Evolutionary conservation across 495 filamentous ascomycete genomes (phyloP).

Genomic region (Penicillium subrubescens): DNA sequence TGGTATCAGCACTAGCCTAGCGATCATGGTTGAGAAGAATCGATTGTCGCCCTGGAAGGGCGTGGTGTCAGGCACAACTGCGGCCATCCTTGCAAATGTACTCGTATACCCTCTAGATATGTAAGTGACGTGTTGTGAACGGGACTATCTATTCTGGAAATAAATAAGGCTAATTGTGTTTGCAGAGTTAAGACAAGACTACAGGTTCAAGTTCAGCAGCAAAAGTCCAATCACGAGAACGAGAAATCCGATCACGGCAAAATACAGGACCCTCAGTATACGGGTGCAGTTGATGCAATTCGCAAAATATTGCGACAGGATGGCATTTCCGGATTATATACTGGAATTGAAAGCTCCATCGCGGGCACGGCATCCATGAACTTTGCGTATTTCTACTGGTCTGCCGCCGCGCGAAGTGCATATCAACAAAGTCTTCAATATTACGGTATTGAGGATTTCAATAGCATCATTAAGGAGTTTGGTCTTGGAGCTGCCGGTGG

Average conservation of each 20-base stretch:
- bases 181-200: conserved; percentile 17
- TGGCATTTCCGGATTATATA: conserved; percentile 16
- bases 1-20: neutral
- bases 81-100: conserved; percentile 18
- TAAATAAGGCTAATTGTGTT: neutral
- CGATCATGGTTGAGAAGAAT: conserved; percentile 9
- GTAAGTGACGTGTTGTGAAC: neutral
- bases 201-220: conserved; percentile 12
- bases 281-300: conserved; percentile 3
- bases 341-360: conserved; percentile 16
- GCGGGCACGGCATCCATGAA: conserved; percentile 23
- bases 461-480: conserved; percentile 19
- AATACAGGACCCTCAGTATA: neutral
- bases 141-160: neutral
- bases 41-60: conserved; percentile 16
- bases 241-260: neutral
- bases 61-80: conserved; percentile 18
- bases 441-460: conserved; percentile 7
- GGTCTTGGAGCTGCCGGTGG: conserved; percentile 79
- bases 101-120: conserved; percentile 23
- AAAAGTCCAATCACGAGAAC: neutral
- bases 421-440: conserved; percentile 2
- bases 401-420: conserved; percentile 6
- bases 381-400: conserved; percentile 27
- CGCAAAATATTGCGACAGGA: conserved; percentile 14